A percentile compares a stretch with the other conserved stretches of the same genome.
phyloP scores from a whole-genome alignment of 2,329 filamentous ascomycete genomes.

The Emmonsiellopsis sp. region DNA sequence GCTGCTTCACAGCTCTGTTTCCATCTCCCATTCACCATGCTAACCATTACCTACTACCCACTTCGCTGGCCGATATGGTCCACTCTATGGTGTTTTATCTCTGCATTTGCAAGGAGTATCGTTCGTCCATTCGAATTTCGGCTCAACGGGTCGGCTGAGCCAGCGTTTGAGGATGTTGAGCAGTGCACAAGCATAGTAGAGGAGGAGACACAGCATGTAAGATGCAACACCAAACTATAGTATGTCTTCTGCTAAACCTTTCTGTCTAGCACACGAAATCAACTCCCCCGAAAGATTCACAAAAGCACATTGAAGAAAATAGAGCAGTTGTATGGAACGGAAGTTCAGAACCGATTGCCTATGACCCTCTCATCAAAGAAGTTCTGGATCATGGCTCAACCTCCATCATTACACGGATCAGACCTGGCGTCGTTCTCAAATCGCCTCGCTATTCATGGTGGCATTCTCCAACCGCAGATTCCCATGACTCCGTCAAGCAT shows the following conservation, averaged over 20 bases:
- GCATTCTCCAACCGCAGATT: conserved; percentile 5
- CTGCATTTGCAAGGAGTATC: background rate
- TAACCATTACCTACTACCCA: conserved; percentile 1
- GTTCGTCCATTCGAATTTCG: background rate
- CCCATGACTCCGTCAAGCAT: conserved; percentile 4
- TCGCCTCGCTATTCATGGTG: conserved; percentile 8
- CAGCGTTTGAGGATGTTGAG: background rate
- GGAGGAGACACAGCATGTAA: conserved; percentile 1
- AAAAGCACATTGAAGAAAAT: background rate
- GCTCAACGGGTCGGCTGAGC: background rate
- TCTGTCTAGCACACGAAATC: background rate
- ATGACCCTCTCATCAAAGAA: conserved; percentile 5
- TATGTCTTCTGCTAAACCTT: background rate
- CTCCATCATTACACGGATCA: conserved; percentile 5
- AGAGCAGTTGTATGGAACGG: background rate
- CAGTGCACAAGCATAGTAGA: conserved; percentile 1
- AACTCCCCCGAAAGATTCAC: background rate
- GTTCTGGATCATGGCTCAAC: conserved; percentile 7
- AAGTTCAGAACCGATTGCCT: conserved; percentile 4
- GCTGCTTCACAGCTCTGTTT: too few relatives aligned
- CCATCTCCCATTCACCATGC: too few relatives aligned
- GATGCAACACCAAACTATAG: background rate
- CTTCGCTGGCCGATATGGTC: conserved; percentile 2
- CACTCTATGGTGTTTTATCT: background rate
- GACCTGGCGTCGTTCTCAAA: conserved; percentile 6